Percentiles rank a stretch among this genome's conserved stretches.
phyloP scores from a whole-genome alignment of 2,329 filamentous ascomycete species.

The Fusarium compactum region DNA sequence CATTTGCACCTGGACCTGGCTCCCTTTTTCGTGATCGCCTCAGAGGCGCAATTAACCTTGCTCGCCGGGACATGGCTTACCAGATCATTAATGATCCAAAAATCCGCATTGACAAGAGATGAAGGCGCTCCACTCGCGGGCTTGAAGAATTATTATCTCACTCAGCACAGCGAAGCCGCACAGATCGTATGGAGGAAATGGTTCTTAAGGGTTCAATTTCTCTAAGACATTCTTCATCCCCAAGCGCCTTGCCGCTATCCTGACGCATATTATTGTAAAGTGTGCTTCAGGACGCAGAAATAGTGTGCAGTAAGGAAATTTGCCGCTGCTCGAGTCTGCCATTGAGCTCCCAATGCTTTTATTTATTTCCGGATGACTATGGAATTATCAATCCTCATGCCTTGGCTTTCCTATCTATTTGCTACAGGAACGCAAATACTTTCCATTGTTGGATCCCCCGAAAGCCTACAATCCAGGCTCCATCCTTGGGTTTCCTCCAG shows the following conservation, averaged over 20 bases:
- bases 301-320: not conserved
- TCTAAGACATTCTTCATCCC: not conserved
- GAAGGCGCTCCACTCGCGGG: constrained; percentile 21
- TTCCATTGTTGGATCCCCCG: not conserved
- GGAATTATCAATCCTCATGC: not conserved
- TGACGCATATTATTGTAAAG: not conserved
- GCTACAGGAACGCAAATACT: not conserved
- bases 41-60: constrained; percentile 14
- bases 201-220: constrained; percentile 2
- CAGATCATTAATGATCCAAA: constrained; percentile 18
- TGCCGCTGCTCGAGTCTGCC: not conserved
- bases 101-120: constrained; percentile 12
- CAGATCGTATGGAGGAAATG: constrained; percentile 1
- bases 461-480: not conserved
- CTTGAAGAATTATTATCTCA: constrained; percentile 27
- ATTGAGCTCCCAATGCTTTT: not conserved
- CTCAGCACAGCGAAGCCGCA: constrained; percentile 18
- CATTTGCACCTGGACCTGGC: not conserved
- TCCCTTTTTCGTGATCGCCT: constrained; percentile 17
- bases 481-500: constrained; percentile 5
- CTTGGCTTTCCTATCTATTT: not conserved
- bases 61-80: constrained; percentile 3
- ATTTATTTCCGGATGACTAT: not conserved
- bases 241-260: not conserved
- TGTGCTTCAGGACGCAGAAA: not conserved